Evolutionary conservation across 805 yeast genomes (phyloP).

Genomic region (Pichia californica): DNA sequence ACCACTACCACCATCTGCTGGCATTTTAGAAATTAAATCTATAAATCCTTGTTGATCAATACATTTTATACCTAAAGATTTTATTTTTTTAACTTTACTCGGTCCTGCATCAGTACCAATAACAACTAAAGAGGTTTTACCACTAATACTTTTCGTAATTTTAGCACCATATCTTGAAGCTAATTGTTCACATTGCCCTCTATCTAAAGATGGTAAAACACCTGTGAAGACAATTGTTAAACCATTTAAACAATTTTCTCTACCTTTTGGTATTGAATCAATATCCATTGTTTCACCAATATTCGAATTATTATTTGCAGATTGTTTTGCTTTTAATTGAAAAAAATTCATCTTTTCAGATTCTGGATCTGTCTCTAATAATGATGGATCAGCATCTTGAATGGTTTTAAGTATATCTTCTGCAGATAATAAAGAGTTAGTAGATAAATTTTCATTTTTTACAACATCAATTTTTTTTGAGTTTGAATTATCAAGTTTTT

Average conservation of each 20-base stretch:
- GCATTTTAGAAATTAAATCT: constrained; percentile 69
- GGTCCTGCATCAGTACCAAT: constrained; percentile 97
- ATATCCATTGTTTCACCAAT: constrained; percentile 6
- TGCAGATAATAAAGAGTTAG: constrained; percentile 30
- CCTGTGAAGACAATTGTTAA: constrained; percentile 93
- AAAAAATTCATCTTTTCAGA: constrained; percentile 44
- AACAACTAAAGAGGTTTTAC: constrained; percentile 82
- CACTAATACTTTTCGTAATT: constrained; percentile 78
- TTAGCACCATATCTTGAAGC: constrained; percentile 89
- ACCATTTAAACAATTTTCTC: constrained; percentile 81
- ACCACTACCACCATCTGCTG: constrained; percentile 88
- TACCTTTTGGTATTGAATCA: constrained; percentile 68
- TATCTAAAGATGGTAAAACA: constrained; percentile 66
- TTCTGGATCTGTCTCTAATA: constrained; percentile 33
- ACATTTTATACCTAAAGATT: constrained; percentile 66
- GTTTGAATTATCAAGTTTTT: constrained; percentile 7
- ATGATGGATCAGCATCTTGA: constrained; percentile 61
- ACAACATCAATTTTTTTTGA: not conserved
- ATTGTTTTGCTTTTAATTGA: constrained; percentile 47
- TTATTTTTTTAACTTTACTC: constrained; percentile 78
- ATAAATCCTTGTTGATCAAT: constrained; percentile 83
- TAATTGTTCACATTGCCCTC: constrained; percentile 66
- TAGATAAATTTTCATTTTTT: too few relatives aligned
- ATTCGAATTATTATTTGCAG: constrained; percentile 28
- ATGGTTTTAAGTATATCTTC: constrained; percentile 54